phyloP scores from a whole-genome alignment of 1,284 basidiomycete genomes.

The Schizophyllum commune region DNA sequence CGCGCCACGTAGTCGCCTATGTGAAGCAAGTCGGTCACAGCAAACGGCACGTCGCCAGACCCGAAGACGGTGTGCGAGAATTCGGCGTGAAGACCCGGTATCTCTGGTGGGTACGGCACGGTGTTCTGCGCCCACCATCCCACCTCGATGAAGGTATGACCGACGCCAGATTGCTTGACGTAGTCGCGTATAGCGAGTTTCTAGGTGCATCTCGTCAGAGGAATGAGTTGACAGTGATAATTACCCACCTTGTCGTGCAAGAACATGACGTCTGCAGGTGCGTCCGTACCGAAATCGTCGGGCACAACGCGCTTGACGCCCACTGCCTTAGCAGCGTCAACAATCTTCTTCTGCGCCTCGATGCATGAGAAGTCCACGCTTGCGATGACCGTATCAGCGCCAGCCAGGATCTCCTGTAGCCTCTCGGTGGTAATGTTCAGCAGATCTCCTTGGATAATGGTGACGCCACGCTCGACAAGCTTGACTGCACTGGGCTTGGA shows the following conservation, averaged over 20 bases:
- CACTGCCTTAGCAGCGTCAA: constrained; percentile 5
- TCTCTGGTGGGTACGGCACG: background rate
- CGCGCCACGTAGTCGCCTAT: constrained; percentile 8
- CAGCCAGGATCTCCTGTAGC: background rate
- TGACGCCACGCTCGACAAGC: too few species aligned
- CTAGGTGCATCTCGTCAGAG: background rate
- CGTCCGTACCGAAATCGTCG: background rate
- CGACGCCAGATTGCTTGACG: constrained; percentile 1
- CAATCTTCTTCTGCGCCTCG: constrained; percentile 4
- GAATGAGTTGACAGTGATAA: background rate
- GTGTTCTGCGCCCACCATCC: constrained; percentile 9
- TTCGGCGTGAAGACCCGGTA: background rate
- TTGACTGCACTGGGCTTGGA: too few species aligned
- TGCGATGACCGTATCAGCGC: constrained; percentile 6
- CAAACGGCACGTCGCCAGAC: constrained; percentile 1
- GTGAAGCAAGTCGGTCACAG: constrained; percentile 8
- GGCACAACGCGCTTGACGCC: constrained; percentile 6
- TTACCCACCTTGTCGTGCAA: background rate
- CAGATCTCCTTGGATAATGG: too few species aligned
- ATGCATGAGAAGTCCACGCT: constrained; percentile 1
- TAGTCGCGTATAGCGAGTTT: constrained; percentile 5
- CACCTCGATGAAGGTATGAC: constrained; percentile 11
- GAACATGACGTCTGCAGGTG: background rate
- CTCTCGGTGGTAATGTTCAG: too few species aligned
- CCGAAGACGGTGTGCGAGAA: constrained; percentile 1